Percentiles rank a stretch among this genome's conserved stretches.
These are phyloP conservation scores for Glycine latifolia DNA, from an alignment of 306 rosid genomes.

Conservation along the genomic window DNA sequence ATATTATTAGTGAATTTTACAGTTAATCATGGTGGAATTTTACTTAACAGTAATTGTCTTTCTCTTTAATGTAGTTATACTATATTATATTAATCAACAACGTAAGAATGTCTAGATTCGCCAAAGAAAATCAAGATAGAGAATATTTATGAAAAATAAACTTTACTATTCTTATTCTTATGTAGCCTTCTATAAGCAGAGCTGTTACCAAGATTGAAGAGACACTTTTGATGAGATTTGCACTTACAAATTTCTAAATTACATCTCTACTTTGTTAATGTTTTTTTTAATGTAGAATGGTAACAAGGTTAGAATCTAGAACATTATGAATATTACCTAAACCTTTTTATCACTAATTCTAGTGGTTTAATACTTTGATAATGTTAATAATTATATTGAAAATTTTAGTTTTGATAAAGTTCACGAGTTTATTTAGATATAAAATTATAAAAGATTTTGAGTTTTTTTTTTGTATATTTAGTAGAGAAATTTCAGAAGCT, in stretches of 20 bases:
- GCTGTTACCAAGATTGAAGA: background rate
- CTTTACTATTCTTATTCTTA: background rate
- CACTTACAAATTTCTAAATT: background rate
- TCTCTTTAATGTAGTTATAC: background rate
- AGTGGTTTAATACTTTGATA: too few relatives aligned
- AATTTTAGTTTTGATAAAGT: too few relatives aligned
- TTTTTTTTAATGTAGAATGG: background rate
- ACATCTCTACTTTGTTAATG: background rate
- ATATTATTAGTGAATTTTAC: background rate
- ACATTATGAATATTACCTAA: too few relatives aligned
- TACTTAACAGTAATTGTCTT: background rate
- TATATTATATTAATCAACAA: background rate
- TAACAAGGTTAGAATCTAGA: too few relatives aligned
- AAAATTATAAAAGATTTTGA: too few relatives aligned
- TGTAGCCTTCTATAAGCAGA: background rate
- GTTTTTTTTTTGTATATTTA: too few relatives aligned
- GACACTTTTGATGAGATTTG: background rate
- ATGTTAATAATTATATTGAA: too few relatives aligned
- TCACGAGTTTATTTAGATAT: too few relatives aligned
- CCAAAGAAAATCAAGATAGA: background rate
- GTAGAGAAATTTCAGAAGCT: too few relatives aligned
- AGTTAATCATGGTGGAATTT: background rate
- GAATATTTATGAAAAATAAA: background rate
- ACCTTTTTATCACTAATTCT: too few relatives aligned
- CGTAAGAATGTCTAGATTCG: background rate